These are phyloP conservation scores for Buddleja alternifolia DNA, from an alignment of 257 asterid genomes.

Conservation along the genomic window DNA sequence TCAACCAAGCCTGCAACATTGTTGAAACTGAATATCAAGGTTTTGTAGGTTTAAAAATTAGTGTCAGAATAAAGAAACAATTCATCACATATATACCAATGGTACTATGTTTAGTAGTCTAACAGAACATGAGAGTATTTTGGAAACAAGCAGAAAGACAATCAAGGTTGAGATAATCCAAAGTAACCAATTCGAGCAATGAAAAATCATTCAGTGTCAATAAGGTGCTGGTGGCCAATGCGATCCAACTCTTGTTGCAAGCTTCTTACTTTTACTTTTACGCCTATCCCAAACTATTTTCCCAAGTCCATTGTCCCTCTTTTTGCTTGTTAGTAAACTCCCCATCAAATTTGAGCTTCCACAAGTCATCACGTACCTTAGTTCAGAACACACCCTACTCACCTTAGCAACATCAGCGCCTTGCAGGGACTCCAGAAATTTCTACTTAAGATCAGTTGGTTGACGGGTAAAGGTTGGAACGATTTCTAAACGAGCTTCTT, in stretches of 20 bases:
- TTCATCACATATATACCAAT: too few species aligned
- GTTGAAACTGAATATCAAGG: too few species aligned
- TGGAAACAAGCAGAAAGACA: too few species aligned
- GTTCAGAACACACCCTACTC: slow-evolving; percentile 44
- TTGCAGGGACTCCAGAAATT: slow-evolving; percentile 47
- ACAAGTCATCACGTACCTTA: slow-evolving; percentile 53
- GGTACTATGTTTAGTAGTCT: too few species aligned
- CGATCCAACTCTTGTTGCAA: slow-evolving; percentile 19
- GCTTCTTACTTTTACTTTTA: slow-evolving; percentile 32
- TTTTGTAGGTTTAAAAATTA: too few species aligned
- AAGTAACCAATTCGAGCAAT: too few species aligned
- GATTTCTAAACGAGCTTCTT: slow-evolving; percentile 45
- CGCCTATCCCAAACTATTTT: slow-evolving; percentile 36
- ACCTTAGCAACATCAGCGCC: slow-evolving; percentile 50
- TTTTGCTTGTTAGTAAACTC: slow-evolving; percentile 36
- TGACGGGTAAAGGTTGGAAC: slow-evolving; percentile 56
- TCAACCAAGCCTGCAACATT: too few species aligned
- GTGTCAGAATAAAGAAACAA: too few species aligned
- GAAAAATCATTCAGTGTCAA: too few species aligned
- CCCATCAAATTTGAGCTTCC: slow-evolving; percentile 54
- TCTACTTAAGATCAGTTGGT: slow-evolving; percentile 53
- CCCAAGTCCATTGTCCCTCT: slow-evolving; percentile 43
- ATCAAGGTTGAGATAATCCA: too few species aligned
- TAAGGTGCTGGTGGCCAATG: not conserved
- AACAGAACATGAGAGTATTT: too few species aligned